phyloP scores from a whole-genome alignment of 2,329 filamentous ascomycete species.

The Chaetomiaceae sp. region DNA sequence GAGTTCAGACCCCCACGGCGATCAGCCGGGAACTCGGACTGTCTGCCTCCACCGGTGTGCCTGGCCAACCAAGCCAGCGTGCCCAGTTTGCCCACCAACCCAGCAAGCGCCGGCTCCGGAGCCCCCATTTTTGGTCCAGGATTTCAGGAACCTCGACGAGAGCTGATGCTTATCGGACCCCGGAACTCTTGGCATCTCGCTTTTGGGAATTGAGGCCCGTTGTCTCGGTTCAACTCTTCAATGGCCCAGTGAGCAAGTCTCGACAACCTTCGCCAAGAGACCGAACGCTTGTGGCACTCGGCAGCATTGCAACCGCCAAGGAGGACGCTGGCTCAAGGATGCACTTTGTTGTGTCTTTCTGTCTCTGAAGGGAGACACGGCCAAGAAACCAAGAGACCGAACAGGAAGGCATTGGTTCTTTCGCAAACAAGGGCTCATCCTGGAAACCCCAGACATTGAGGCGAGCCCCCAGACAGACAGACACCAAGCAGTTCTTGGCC shows the following conservation, averaged over 20 bases:
- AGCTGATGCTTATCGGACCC: not conserved
- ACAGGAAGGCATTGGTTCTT: too few species aligned
- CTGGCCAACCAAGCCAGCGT: too few species aligned
- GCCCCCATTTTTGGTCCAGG: not conserved
- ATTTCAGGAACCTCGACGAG: not conserved
- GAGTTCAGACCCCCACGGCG: conserved; percentile 17
- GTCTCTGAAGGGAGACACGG: not conserved
- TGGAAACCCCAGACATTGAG: too few species aligned
- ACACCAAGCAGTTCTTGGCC: too few species aligned
- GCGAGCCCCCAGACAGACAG: too few species aligned
- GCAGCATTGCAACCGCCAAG: too few species aligned
- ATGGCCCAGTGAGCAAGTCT: not conserved
- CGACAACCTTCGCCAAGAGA: conserved; percentile 5
- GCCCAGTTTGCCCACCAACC: too few species aligned
- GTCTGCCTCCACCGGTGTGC: too few species aligned
- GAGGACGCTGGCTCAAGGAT: not conserved
- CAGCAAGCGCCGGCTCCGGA: conserved; percentile 20
- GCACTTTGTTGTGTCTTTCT: not conserved
- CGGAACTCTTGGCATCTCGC: conserved; percentile 2
- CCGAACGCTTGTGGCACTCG: not conserved
- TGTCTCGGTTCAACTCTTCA: conserved; percentile 13
- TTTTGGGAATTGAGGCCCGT: not conserved
- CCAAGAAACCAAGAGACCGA: too few species aligned
- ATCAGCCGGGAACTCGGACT: not conserved
- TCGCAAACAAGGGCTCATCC: too few species aligned